Evolutionary conservation across 2,329 filamentous ascomycete species (phyloP).

Genomic region (Phoma sp.): DNA sequence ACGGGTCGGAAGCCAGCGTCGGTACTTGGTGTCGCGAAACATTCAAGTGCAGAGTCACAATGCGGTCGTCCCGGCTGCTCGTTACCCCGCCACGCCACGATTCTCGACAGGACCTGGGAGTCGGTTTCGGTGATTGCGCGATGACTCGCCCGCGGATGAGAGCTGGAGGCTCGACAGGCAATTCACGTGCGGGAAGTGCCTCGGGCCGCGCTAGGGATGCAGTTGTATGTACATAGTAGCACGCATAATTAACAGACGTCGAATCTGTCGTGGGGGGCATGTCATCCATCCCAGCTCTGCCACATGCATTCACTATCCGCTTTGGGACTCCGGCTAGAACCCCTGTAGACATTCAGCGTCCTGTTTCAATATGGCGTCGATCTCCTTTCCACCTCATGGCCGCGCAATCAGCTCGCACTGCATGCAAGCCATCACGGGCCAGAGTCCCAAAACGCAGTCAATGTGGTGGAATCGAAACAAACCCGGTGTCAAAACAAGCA

Average conservation of each 20-base stretch:
- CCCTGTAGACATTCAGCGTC: neutral
- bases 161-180: neutral
- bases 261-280: neutral
- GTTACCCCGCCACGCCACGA: conserved; percentile 20
- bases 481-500: conserved; percentile 4
- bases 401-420: neutral
- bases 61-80: conserved; percentile 3
- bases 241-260: too few relatives aligned
- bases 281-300: neutral
- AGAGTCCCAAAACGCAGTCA: neutral
- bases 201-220: neutral
- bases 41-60: neutral
- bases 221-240: too few relatives aligned
- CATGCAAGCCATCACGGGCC: neutral
- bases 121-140: neutral
- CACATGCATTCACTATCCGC: neutral
- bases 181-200: neutral
- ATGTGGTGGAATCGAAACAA: neutral
- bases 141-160: neutral
- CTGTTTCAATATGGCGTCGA: neutral
- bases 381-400: neutral
- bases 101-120: neutral
- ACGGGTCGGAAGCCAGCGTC: conserved; percentile 16
- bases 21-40: conserved; percentile 15
- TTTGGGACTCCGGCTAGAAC: too few relatives aligned